Evolutionary conservation across 495 filamentous ascomycete genomes (phyloP).

Genomic region (Endocarpon pusillum): DNA sequence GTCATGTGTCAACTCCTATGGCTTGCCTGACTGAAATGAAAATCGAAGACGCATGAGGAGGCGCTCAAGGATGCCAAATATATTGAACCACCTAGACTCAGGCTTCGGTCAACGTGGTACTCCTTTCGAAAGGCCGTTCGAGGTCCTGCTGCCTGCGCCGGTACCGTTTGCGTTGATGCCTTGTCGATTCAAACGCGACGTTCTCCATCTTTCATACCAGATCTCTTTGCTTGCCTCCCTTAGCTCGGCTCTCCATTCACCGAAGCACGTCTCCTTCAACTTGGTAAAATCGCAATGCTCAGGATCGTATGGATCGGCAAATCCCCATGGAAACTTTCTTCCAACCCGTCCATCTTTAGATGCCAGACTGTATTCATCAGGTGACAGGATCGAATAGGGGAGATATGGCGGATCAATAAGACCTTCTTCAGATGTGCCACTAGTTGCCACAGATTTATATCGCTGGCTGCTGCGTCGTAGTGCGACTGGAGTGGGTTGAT

Average conservation of each 20-base stretch:
- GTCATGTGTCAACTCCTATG: too few relatives aligned
- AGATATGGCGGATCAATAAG: slow-evolving; percentile 26
- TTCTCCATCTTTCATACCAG: slow-evolving; percentile 97
- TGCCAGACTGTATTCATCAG: slow-evolving; percentile 70
- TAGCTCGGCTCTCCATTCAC: slow-evolving; percentile 80
- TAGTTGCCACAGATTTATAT: slow-evolving; percentile 8
- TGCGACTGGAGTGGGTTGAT: slow-evolving; percentile 2
- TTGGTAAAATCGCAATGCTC: slow-evolving; percentile 90
- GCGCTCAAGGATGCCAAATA: too few relatives aligned
- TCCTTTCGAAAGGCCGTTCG: too few relatives aligned
- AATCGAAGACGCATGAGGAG: too few relatives aligned
- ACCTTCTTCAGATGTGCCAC: slow-evolving; percentile 15
- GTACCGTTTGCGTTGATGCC: slow-evolving; percentile 5
- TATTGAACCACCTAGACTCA: too few relatives aligned
- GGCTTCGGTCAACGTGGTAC: too few relatives aligned
- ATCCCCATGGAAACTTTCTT: slow-evolving; percentile 87
- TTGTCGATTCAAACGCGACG: slow-evolving; percentile 38
- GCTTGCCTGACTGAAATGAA: too few relatives aligned
- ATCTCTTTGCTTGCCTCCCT: slow-evolving; percentile 80
- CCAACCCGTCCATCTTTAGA: slow-evolving; percentile 41
- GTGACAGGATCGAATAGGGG: slow-evolving; percentile 85
- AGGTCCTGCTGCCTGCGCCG: too few relatives aligned
- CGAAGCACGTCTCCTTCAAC: slow-evolving; percentile 81
- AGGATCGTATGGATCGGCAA: slow-evolving; percentile 78
- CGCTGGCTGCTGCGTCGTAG: slow-evolving; percentile 2